Conservation (phyloP, 2,329 filamentous ascomycete genomes). For the Chrysoporthe austroafricana region DNA sequence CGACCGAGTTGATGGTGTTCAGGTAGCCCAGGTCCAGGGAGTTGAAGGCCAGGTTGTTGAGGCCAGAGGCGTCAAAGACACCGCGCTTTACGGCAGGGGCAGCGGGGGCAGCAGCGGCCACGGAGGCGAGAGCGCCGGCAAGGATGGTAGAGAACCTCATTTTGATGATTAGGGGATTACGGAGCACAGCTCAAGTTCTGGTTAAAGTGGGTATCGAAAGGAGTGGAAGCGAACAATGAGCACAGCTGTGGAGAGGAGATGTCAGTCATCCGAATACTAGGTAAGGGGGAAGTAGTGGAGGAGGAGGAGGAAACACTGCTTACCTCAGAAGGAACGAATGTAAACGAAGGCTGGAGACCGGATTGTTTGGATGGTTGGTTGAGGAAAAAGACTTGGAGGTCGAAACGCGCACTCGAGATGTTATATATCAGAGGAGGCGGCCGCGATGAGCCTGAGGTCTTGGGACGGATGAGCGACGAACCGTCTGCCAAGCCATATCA, state of each 20-base stretch:
- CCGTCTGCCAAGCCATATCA: slow-evolving; percentile 38
- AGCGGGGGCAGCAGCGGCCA: slow-evolving; percentile 48
- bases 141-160: slow-evolving; percentile 56
- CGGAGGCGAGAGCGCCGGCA: slow-evolving; percentile 48
- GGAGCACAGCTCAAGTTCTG: slow-evolving; percentile 54
- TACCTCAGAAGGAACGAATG: slow-evolving; percentile 54
- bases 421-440: slow-evolving; percentile 43
- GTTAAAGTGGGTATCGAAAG: slow-evolving; percentile 38
- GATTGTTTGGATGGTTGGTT: slow-evolving; percentile 40
- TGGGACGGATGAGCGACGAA: slow-evolving; percentile 30
- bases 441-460: slow-evolving; percentile 16
- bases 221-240: slow-evolving; percentile 51
- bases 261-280: background rate
- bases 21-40: slow-evolving; percentile 50
- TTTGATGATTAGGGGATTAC: slow-evolving; percentile 40
- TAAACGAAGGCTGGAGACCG: slow-evolving; percentile 40
- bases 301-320: slow-evolving; percentile 27
- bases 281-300: background rate
- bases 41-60: slow-evolving; percentile 48
- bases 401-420: slow-evolving; percentile 33
- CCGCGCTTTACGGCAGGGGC: slow-evolving; percentile 41
- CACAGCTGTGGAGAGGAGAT: slow-evolving; percentile 45
- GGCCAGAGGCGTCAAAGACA: slow-evolving; percentile 44
- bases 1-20: slow-evolving; percentile 50
- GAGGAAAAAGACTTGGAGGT: slow-evolving; percentile 36